These are phyloP conservation scores for Heteromeles arbutifolia DNA, from an alignment of 306 rosid species.

Conservation along the genomic window DNA sequence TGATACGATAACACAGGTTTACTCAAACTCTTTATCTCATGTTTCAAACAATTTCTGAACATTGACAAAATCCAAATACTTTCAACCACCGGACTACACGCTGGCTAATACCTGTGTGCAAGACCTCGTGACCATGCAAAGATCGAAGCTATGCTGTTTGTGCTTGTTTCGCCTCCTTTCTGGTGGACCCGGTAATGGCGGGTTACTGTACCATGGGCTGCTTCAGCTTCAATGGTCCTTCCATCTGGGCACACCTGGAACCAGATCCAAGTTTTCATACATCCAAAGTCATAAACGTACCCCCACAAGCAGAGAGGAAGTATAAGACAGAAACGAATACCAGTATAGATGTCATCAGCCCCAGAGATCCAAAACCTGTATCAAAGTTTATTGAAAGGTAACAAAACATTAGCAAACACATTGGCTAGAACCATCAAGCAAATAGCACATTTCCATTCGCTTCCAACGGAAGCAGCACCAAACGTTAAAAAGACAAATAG, in stretches of 20 bases:
- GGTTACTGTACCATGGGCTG: slow-evolving; percentile 96
- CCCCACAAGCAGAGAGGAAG: neutral
- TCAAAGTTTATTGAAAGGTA: slow-evolving; percentile 19
- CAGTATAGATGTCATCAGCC: slow-evolving; percentile 94
- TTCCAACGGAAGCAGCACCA: neutral
- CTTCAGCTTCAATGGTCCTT: slow-evolving; percentile 95
- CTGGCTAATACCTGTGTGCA: slow-evolving; percentile 55
- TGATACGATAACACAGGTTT: slow-evolving; percentile 25
- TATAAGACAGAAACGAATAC: slow-evolving; percentile 29
- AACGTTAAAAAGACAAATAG: neutral
- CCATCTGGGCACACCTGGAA: slow-evolving; percentile 89
- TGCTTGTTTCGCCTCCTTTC: slow-evolving; percentile 94
- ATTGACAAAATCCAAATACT: neutral
- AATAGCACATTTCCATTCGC: neutral
- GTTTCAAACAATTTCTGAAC: neutral
- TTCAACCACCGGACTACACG: neutral
- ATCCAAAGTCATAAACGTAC: neutral
- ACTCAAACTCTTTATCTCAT: neutral
- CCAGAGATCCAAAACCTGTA: slow-evolving; percentile 90
- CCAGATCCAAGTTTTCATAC: slow-evolving; percentile 13
- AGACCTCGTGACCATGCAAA: slow-evolving; percentile 96
- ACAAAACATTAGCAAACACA: neutral
- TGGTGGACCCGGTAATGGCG: slow-evolving; percentile 80
- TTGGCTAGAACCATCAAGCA: neutral
- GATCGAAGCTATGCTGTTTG: slow-evolving; percentile 93